Percentiles rank a stretch among this genome's conserved stretches.
These are phyloP conservation scores for Secale cereale DNA, from an alignment of 176 grass and related monocot genomes.

Conservation along the genomic window DNA sequence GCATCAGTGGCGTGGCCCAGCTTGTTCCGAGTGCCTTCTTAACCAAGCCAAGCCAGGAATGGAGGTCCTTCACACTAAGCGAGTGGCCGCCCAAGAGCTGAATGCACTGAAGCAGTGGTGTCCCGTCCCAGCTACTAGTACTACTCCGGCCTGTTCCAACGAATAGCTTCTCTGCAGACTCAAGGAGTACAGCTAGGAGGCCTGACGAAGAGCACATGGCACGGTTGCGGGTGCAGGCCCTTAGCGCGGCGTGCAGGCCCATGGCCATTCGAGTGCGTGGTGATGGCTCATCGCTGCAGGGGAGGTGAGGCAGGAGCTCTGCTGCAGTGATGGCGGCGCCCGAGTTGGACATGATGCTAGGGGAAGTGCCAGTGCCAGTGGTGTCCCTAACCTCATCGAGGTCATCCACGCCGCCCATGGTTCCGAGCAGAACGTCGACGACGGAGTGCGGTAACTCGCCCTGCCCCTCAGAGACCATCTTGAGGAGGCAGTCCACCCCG, in stretches of 20 bases:
- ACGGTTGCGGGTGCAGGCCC: conserved; percentile 80
- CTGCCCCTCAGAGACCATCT: conserved; percentile 44
- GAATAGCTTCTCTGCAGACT: conserved; percentile 68
- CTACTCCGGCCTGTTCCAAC: conserved; percentile 28
- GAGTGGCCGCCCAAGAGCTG: conserved; percentile 81
- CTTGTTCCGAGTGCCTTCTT: conserved; percentile 59
- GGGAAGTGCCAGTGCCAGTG: conserved; percentile 46
- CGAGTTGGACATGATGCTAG: conserved; percentile 70
- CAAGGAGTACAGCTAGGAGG: conserved; percentile 56
- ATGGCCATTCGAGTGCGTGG: conserved; percentile 69
- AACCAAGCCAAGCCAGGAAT: conserved; percentile 73
- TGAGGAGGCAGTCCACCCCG: conserved; percentile 38
- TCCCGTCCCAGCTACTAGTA: conserved; percentile 57
- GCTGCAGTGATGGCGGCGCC: conserved; percentile 54
- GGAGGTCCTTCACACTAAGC: conserved; percentile 61
- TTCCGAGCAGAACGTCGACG: conserved; percentile 74
- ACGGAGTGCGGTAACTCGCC: conserved; percentile 55
- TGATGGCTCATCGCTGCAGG: conserved; percentile 72
- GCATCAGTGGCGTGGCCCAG: conserved; percentile 58
- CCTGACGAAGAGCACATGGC: conserved; percentile 88
- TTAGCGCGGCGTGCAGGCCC: conserved; percentile 59
- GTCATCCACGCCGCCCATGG: conserved; percentile 73
- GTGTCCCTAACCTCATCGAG: conserved; percentile 43
- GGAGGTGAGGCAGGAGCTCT: conserved; percentile 66
- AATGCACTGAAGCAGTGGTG: conserved; percentile 67